phyloP scores from a whole-genome alignment of 2,329 filamentous ascomycete species.

The Waltergamsia citrina region DNA sequence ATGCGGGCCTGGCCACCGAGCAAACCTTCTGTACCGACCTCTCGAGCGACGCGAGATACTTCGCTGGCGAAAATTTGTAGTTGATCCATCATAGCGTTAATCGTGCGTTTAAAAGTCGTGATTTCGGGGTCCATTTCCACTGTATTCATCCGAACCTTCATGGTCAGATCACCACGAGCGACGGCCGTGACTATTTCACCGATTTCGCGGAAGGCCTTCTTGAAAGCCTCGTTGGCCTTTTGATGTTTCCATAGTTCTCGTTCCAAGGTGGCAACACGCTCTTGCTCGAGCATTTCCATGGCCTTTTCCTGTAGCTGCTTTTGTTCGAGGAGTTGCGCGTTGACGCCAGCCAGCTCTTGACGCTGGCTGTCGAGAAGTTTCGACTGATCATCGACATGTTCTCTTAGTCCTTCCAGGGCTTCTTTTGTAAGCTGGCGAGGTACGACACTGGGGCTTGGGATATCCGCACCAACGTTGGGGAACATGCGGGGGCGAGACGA shows the following conservation, averaged over 20 bases:
- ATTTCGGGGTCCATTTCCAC: constrained; percentile 98
- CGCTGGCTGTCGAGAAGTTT: constrained; percentile 84
- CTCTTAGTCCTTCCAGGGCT: constrained; percentile 75
- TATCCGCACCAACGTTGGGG: constrained; percentile 16
- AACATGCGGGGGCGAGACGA: constrained; percentile 23
- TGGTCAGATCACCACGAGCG: constrained; percentile 88
- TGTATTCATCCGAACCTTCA: constrained; percentile 91
- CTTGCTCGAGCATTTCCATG: constrained; percentile 72
- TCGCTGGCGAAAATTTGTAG: constrained; percentile 94
- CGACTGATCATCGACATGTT: constrained; percentile 89
- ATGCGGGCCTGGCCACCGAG: constrained; percentile 91
- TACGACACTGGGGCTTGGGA: constrained; percentile 21
- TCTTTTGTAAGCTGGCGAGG: constrained; percentile 60
- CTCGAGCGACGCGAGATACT: constrained; percentile 86
- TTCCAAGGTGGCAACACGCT: constrained; percentile 82
- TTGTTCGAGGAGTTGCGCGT: constrained; percentile 76
- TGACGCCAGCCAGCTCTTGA: constrained; percentile 76
- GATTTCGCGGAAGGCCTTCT: constrained; percentile 92
- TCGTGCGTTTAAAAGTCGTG: constrained; percentile 93
- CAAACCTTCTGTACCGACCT: constrained; percentile 92
- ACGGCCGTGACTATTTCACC: constrained; percentile 96
- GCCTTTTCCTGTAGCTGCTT: constrained; percentile 77
- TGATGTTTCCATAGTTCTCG: constrained; percentile 94
- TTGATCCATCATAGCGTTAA: constrained; percentile 99
- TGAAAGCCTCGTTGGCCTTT: constrained; percentile 96